Evolutionary conservation across 2,329 filamentous ascomycete species (phyloP), one percentile per base, ranked within the genome.

Genomic region (Cladosporium cucumerinum): DNA sequence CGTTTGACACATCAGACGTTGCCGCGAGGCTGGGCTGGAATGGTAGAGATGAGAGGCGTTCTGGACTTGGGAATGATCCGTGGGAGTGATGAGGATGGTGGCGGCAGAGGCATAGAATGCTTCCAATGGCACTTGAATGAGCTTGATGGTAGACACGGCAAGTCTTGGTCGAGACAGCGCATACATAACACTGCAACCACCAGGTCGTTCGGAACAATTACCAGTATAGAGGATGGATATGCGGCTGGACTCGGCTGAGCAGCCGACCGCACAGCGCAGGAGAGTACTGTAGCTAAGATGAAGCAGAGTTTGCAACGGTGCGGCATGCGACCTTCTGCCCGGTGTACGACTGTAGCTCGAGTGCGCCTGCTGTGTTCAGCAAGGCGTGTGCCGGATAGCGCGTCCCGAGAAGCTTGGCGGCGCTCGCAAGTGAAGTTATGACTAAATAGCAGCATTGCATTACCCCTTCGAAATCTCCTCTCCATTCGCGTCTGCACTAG

Each of bases 201-300:
- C 7, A 46, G 8, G 10, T 46, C 39, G n/a, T 21, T 23, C 39
- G 39, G n/a, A 10, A 46, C 51, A 34, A 16, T 16, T 34, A 34
- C 32, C 32, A 28, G 51, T 54, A 54, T 54, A 54, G 51, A 12
- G 18, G 21, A 30, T 21, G 39, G 3, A 6, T 46, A 51, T 11
- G 32, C 60, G 60, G 60, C 60, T 62, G 60, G 49, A 51, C 60
- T 62, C 60, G 60, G 60, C 49, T 62, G 32, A 62, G 32, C 49
- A 55, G 48, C 60, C 49, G 60, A 28, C 32, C 34, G 49, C 32
- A 10, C 12, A n/a, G 7, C 28, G 28, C 7, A 30, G 10, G 28
- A n/a, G n/a, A 36, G n/a, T 11, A 34, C 12, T 11, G 32, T 46
- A 23, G 39, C n/a, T 46, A n/a, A 10, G 23, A 46, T 14, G 30